A percentile compares a stretch with the other conserved stretches of the same genome.
Conservation (phyloP, 371 early-diverging fungal genomes). For the Rhizopus sp. region DNA sequence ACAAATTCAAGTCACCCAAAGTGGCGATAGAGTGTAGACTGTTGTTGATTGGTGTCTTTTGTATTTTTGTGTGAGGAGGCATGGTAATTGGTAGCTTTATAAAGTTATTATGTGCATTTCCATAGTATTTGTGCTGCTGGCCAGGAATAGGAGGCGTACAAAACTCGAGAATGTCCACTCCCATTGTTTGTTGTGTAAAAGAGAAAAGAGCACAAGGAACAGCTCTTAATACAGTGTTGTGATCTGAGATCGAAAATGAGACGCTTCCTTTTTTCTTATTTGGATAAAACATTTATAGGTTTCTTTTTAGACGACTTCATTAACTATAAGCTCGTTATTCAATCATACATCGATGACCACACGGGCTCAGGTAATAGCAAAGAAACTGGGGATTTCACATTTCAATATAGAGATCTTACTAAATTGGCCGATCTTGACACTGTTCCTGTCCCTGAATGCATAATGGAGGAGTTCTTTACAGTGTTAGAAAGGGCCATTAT, state of each 20-base stretch:
- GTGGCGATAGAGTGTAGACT: slow-evolving; percentile 35
- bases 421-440: too few species aligned
- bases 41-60: slow-evolving; percentile 2
- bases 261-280: background rate
- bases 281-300: background rate
- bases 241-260: slow-evolving; percentile 1
- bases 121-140: slow-evolving; percentile 66
- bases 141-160: slow-evolving; percentile 69
- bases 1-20: slow-evolving; percentile 18
- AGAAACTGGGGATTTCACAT: too few species aligned
- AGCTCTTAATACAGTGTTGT: background rate
- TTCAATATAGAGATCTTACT: too few species aligned
- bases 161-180: slow-evolving; percentile 42
- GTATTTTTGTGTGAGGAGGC: background rate
- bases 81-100: slow-evolving; percentile 52
- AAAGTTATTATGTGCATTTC: slow-evolving; percentile 56
- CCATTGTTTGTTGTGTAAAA: slow-evolving; percentile 5
- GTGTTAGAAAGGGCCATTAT: too few species aligned
- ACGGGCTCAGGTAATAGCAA: too few species aligned
- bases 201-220: background rate
- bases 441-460: too few species aligned
- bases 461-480: too few species aligned
- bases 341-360: too few species aligned
- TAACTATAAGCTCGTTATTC: too few species aligned
- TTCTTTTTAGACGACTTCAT: too few species aligned